Percentiles rank a stretch among this genome's conserved stretches.
Conservation (phyloP, 306 rosid genomes). For the Rubus idaeus region DNA sequence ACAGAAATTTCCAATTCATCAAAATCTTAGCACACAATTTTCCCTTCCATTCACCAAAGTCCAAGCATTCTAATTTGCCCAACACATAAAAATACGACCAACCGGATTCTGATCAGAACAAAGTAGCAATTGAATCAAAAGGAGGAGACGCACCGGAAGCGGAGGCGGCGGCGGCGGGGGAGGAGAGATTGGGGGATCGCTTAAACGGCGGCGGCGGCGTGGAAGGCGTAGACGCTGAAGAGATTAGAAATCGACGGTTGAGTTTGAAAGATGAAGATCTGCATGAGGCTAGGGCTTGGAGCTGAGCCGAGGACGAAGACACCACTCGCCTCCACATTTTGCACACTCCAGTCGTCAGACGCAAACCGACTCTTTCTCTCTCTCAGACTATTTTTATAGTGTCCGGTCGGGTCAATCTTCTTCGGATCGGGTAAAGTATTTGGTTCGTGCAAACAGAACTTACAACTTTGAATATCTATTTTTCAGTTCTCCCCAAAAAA, state of each 20-base stretch:
- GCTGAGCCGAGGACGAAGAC: conserved; percentile 12
- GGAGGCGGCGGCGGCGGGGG: conserved; percentile 7
- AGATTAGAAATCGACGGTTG: conserved; percentile 21
- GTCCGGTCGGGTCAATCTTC: not conserved
- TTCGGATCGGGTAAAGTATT: not conserved
- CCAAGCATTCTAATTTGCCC: not conserved
- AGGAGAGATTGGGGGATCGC: conserved; percentile 12
- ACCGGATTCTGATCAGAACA: not conserved
- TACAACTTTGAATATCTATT: too few relatives aligned
- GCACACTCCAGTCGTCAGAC: too few relatives aligned
- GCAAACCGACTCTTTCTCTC: too few relatives aligned
- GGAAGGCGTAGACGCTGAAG: conserved; percentile 17
- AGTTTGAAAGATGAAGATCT: conserved; percentile 13
- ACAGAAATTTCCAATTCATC: not conserved
- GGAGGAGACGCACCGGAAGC: conserved; percentile 7
- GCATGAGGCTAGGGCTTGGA: conserved; percentile 15
- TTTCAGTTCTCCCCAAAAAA: too few relatives aligned
- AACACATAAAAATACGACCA: too few relatives aligned
- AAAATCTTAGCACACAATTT: not conserved
- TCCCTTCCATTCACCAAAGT: too few relatives aligned
- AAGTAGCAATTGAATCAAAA: too few relatives aligned
- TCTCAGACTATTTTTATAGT: not conserved
- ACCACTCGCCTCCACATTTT: conserved; percentile 36
- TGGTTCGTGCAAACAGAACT: too few relatives aligned
- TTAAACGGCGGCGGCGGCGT: conserved; percentile 19